Base-by-base conservation (phyloP, 208 protist genomes). In the Trypanosoma scelopori region DNA sequence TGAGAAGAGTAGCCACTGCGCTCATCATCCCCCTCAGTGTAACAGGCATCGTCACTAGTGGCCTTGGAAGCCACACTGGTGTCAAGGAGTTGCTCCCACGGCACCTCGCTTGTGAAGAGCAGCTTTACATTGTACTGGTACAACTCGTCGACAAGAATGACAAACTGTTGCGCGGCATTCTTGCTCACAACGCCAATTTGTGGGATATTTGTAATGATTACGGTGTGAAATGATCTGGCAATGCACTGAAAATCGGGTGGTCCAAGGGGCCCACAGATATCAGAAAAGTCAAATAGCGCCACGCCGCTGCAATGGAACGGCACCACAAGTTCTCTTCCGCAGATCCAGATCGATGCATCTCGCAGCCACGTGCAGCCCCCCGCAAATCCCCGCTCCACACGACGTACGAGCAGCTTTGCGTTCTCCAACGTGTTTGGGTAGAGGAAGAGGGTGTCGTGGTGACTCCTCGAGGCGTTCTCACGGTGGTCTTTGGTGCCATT, bases 111-210 rank as follows among this genome's bases (percentile, higher is more conserved):
- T 5, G 86, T 91, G 61, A 94, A 86, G 18, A 94, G 70, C 5
- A 96, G 75, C 63, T 94, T 96, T 45, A 96, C 88, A 67, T 92
- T 89, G 71, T 87, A 79, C 57, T 94, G 91, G 59, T 96, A 96
- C 23, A 96, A 65, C 71, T 94, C 88, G 56, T 96, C 91, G 1
- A 96, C 78, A 18, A 96, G 69, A 45, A 92, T 72, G 49, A 96
- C 70, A 57, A 96, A 96, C 69, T 92, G 87, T 28, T 93, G 82
- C 41, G 82, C 74, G 7, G 82, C 77, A 62, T 96, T 92, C 48
- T 65, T 75, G 52, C 76, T 83, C 13, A 81, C 49, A 0, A 61
- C 57, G 39, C 84, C 76, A 51, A 96, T 84, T 27, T 82, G 76
- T 16, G 91, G 91, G 12, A 96, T 74, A 69, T 91, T 92, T 5